These are phyloP conservation scores for Auxenochlorella pyrenoidosa DNA, from an alignment of 139 green algal species.

Conservation along the genomic window DNA sequence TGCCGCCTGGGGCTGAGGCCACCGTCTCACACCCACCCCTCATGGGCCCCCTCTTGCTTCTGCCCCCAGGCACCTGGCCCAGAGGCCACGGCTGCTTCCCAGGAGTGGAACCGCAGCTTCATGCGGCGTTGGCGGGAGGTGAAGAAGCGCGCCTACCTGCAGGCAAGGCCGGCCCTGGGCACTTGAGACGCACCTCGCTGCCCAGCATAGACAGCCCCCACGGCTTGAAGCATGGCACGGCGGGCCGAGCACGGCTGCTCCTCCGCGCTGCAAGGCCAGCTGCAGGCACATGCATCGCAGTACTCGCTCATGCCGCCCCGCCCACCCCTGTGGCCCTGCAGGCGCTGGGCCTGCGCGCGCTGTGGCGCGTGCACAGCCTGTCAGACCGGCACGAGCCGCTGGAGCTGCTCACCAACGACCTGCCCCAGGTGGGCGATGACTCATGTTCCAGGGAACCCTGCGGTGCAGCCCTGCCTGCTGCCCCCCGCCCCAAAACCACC, in stretches of 20 bases:
- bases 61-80: not conserved
- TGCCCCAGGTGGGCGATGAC: conserved; percentile 30
- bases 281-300: too few relatives aligned
- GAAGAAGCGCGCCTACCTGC: conserved; percentile 35
- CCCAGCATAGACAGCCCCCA: too few relatives aligned
- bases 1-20: too few relatives aligned
- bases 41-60: too few relatives aligned
- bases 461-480: too few relatives aligned
- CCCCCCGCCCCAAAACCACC: too few relatives aligned
- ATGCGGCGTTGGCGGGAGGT: conserved; percentile 44
- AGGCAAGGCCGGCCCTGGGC: not conserved
- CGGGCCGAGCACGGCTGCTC: too few relatives aligned
- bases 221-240: too few relatives aligned
- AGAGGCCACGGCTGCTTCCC: not conserved
- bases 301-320: not conserved
- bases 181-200: too few relatives aligned
- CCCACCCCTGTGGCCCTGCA: not conserved
- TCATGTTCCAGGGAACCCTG: too few relatives aligned
- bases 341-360: conserved; percentile 40
- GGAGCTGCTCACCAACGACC: conserved; percentile 46
- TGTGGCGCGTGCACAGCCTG: conserved; percentile 31
- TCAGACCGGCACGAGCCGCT: conserved; percentile 34
- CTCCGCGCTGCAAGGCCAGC: too few relatives aligned
- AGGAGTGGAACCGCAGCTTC: conserved; percentile 37
- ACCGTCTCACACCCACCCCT: too few relatives aligned